phyloP scores from a whole-genome alignment of 2,329 filamentous ascomycete species.

The Alternaria sp. region DNA sequence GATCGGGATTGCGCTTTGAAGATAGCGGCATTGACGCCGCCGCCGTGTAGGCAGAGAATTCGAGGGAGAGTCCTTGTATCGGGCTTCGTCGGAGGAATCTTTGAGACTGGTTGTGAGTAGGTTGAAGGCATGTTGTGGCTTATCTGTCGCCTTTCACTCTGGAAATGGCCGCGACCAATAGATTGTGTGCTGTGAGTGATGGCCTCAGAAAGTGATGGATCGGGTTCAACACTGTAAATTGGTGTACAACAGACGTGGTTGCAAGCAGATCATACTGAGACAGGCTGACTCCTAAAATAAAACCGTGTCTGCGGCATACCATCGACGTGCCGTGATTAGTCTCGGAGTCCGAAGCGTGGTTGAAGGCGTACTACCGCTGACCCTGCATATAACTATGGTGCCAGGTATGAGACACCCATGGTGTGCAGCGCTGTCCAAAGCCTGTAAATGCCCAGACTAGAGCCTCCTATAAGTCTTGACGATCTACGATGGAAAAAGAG shows the following conservation, averaged over 20 bases:
- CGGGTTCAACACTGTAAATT: background rate
- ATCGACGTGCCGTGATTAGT: conserved; percentile 2
- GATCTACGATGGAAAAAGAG: background rate
- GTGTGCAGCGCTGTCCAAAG: conserved; percentile 1
- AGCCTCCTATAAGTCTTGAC: background rate
- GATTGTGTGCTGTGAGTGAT: background rate
- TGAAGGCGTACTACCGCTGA: conserved; percentile 3
- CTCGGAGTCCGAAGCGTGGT: conserved; percentile 4
- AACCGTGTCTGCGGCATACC: background rate
- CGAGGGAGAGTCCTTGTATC: conserved; percentile 60
- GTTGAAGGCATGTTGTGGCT: conserved; percentile 7
- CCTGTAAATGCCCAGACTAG: background rate
- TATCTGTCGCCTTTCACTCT: background rate
- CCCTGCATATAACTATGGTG: background rate
- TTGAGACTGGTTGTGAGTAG: conserved; percentile 20
- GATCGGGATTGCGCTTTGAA: conserved; percentile 73
- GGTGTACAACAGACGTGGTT: background rate
- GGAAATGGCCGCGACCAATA: background rate
- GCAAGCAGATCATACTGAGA: background rate
- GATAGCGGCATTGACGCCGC: conserved; percentile 74
- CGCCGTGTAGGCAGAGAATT: conserved; percentile 83
- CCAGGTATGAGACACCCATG: background rate
- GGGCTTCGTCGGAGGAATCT: conserved; percentile 34
- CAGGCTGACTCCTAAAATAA: conserved; percentile 1
- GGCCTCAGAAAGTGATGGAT: background rate